Evolutionary conservation across 306 rosid species (phyloP), one percentile per base, ranked within the genome.

Genomic region (Malus asiatica): DNA sequence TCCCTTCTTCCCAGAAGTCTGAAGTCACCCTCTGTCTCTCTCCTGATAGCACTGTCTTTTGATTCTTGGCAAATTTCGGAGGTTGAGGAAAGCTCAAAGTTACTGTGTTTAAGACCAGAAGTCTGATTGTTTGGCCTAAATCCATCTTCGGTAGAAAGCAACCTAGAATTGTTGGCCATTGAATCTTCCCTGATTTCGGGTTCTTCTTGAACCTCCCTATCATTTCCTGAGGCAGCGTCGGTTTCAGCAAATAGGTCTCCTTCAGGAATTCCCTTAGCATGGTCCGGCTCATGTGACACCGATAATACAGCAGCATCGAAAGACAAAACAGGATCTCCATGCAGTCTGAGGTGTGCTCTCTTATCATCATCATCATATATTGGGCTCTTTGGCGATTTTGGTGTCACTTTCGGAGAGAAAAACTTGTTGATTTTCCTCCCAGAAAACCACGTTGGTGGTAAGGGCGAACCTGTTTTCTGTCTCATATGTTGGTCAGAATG

Each of bases 11-110:
- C 98, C 85, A 95, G 68, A 81, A 95, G 83, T 78, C 98, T 83
- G 78, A 89, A 95, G 55, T 95, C 98, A 68, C 98, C 93, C 77
- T 92, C 97, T 44, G 98, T 92, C 90, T 95, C 98, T 81, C 98
- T 89, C 77, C 97, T 87, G 86, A 95, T 95, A 52, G 98, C 97
- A 76, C 91, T 94, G 71, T 87, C 98, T 81, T 91, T 94, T 52
- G 88, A 51, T 59, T 89, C 96, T 68, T 80, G 22, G 66, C 76
- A 84, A 71, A 84, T 88, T 74, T 83, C 90, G 33, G 96, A 87
- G 70, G 88, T 77, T 61, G 85, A 83, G 62, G 87, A 86, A 86
- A 83, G 83, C 40, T 80, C 89, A 55, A 81, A 72, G 77, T 78
- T 71, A 48, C 74, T 72, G 74, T 85, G 85, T 53, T 81, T 84